phyloP scores from a whole-genome alignment of 805 yeast genomes.

The Starmera quercuum region DNA sequence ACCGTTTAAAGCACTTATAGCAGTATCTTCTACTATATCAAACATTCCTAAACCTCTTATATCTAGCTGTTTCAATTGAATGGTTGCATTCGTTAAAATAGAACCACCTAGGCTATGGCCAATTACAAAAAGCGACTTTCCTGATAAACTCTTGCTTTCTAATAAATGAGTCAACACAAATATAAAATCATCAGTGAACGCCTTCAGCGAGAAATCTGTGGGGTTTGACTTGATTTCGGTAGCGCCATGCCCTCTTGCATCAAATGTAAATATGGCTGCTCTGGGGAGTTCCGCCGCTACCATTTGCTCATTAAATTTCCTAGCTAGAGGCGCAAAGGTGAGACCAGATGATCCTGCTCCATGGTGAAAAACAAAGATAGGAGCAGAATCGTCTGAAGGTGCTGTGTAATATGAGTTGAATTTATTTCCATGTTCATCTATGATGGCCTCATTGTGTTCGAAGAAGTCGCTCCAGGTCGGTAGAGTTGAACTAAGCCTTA shows the following conservation, averaged over 20 bases:
- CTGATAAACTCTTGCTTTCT: constrained; percentile 4
- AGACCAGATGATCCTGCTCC: constrained; percentile 92
- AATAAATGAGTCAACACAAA: constrained; percentile 37
- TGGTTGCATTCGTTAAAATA: constrained; percentile 51
- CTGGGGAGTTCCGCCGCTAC: constrained; percentile 20
- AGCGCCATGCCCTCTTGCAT: constrained; percentile 80
- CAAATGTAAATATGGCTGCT: constrained; percentile 67
- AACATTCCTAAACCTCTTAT: constrained; percentile 68
- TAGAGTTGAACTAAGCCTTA: no score
- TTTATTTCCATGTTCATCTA: constrained; percentile 16
- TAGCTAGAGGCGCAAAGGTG: constrained; percentile 57
- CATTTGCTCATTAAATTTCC: constrained; percentile 22
- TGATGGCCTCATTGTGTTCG: constrained; percentile 16
- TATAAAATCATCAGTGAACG: constrained; percentile 52
- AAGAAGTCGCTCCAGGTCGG: constrained; percentile 28
- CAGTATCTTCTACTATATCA: constrained; percentile 94
- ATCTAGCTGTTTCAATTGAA: constrained; percentile 14
- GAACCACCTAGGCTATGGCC: constrained; percentile 97
- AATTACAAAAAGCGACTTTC: constrained; percentile 42
- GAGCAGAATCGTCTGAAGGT: constrained; percentile 36
- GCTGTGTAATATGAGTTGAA: constrained; percentile 53
- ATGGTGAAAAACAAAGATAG: constrained; percentile 74
- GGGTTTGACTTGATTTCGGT: constrained; percentile 26
- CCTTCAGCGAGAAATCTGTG: constrained; percentile 35
- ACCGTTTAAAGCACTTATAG: constrained; percentile 55